Base-by-base conservation (phyloP, 139 green algal species). In the Chlorella sp. region DNA sequence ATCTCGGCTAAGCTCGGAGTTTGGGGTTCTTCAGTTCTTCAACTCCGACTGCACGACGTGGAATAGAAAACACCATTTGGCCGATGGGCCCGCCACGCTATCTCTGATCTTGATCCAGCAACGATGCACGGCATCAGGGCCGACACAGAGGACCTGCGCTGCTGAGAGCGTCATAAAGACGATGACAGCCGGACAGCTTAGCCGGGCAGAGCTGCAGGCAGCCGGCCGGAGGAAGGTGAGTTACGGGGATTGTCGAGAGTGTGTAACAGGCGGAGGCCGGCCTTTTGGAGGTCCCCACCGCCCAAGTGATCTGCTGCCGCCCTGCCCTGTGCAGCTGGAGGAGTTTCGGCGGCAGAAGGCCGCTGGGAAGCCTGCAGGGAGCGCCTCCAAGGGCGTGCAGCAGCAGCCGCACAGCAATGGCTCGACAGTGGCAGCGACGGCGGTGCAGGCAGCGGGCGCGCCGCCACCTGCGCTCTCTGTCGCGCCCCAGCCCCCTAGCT, bases 211-310 rank as follows among this genome's bases (percentile, higher is more conserved):
- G 83, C 91, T 94, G n/a, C 82, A 80, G 26, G 91, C 91, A 18
- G 91, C 91, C n/a, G 91, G 91, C n/a, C 87, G 91, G 69, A 77
- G 79, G 32, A 94, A 93, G 91, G 91, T 94, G 40, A 34, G 87
- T 0, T 26, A n/a, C 1, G 57, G 14, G 39, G 21, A 39, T 30
- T 85, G 80, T 85, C 11, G 48, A 57, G 5, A 32, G 40, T 11
- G 32, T 69, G 18, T 39, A 36, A n/a, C 3, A 4, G 21, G 9
- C 68, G 40, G 12, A 60, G 24, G 34, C 40, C 39, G 1, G 39
- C 16, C 22, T 30, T 5, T 12, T 40, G n/a, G 14, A 11, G n/a
- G n/a, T n/a, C n/a, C n/a, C n/a, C n/a, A n/a, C n/a, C n/a, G 22
- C 19, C 18, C 2, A 39, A 53, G n/a, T 79, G 57, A 26, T 77